phyloP scores from a whole-genome alignment of 805 yeast species.

The Barnettozyma siamensis region DNA sequence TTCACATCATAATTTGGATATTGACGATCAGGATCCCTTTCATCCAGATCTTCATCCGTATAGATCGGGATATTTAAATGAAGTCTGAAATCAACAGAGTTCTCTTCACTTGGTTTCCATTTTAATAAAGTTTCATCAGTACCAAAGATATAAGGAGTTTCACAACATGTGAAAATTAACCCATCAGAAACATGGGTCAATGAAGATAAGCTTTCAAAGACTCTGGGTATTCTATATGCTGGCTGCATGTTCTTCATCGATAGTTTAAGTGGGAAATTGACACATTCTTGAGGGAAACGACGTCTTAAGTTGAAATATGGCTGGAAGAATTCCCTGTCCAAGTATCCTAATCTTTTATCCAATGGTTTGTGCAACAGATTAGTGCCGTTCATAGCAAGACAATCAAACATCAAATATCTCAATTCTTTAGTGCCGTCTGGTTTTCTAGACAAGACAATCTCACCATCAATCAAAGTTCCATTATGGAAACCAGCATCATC shows the following conservation, averaged over 20 bases:
- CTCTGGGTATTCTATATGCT: slow-evolving; percentile 70
- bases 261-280: slow-evolving; percentile 77
- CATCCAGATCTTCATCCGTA: slow-evolving; percentile 54
- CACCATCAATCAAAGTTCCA: slow-evolving; percentile 92
- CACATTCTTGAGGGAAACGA: slow-evolving; percentile 66
- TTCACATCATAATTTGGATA: slow-evolving; percentile 77
- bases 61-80: slow-evolving; percentile 51
- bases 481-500: slow-evolving; percentile 61
- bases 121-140: slow-evolving; percentile 82
- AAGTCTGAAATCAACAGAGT: slow-evolving; percentile 83
- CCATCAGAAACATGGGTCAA: slow-evolving; percentile 92
- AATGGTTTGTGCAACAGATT: slow-evolving; percentile 64
- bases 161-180: slow-evolving; percentile 85
- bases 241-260: slow-evolving; percentile 85
- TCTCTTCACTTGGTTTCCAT: slow-evolving; percentile 97
- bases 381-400: slow-evolving; percentile 76
- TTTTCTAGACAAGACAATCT: slow-evolving; percentile 67
- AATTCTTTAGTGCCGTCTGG: slow-evolving; percentile 58
- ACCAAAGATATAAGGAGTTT: slow-evolving; percentile 80
- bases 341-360: slow-evolving; percentile 80
- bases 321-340: slow-evolving; percentile 70
- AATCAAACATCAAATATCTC: slow-evolving; percentile 85
- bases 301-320: slow-evolving; percentile 74
- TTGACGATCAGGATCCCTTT: slow-evolving; percentile 63
- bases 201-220: slow-evolving; percentile 62